phyloP scores from a whole-genome alignment of 1,284 basidiomycete species.

The Tilletia horrida region DNA sequence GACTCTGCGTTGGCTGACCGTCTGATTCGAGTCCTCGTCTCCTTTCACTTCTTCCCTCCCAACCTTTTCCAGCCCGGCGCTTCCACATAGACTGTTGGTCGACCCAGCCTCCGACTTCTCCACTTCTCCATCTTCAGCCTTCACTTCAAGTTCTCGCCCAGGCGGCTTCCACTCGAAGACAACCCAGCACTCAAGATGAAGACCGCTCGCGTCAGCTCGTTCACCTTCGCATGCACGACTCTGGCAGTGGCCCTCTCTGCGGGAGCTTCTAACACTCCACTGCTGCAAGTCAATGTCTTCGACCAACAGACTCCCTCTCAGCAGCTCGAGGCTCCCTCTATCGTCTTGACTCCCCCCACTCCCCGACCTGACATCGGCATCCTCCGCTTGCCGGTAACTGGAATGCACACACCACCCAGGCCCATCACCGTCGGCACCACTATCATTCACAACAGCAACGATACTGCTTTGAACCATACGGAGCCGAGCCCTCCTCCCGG shows the following conservation, averaged over 20 bases:
- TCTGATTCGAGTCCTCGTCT: too few species aligned
- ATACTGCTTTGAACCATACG: neutral
- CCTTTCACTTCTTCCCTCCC: too few species aligned
- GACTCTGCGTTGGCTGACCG: too few species aligned
- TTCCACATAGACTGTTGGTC: too few species aligned
- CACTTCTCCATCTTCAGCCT: neutral
- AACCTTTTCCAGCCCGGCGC: too few species aligned
- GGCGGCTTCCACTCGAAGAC: neutral
- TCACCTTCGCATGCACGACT: slow-evolving; percentile 13
- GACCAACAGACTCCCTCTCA: neutral
- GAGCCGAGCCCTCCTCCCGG: neutral
- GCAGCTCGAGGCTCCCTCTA: neutral
- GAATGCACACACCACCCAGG: neutral
- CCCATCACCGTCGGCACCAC: neutral
- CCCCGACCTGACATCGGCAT: slow-evolving; percentile 6
- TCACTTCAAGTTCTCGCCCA: neutral
- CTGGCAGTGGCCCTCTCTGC: slow-evolving; percentile 3
- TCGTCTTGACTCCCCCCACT: slow-evolving; percentile 5
- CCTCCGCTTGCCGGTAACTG: slow-evolving; percentile 1
- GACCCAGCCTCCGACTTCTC: too few species aligned
- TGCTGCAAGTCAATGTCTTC: too few species aligned
- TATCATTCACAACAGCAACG: neutral
- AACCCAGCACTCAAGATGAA: neutral
- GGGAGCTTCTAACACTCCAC: neutral
- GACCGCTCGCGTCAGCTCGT: slow-evolving; percentile 3